A percentile compares a stretch with the other conserved stretches of the same genome.
phyloP scores from a whole-genome alignment of 208 protist species.

The Herpetomonas samuelpessoai region DNA sequence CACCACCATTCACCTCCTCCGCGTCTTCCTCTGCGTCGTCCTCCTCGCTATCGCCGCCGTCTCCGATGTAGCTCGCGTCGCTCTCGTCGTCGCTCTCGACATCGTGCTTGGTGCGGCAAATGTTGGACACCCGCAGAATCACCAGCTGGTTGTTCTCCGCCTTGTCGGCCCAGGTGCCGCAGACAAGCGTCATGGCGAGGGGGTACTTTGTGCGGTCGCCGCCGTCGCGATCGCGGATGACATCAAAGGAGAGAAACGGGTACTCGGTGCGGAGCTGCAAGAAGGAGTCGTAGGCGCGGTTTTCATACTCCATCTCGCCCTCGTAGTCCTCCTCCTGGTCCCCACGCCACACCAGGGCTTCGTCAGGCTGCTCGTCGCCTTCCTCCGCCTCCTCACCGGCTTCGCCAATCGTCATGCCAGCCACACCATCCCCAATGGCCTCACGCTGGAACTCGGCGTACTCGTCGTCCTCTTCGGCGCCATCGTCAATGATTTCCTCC shows the following conservation, averaged over 20 bases:
- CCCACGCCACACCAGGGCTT: constrained; percentile 25
- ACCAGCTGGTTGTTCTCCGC: constrained; percentile 92
- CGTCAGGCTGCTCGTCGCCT: constrained; percentile 21
- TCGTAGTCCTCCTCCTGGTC: constrained; percentile 24
- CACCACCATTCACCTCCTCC: constrained; percentile 80
- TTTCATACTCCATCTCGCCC: constrained; percentile 68
- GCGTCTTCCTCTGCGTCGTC: constrained; percentile 77
- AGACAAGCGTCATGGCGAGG: constrained; percentile 90
- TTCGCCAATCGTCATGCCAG: constrained; percentile 46
- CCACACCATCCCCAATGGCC: constrained; percentile 11
- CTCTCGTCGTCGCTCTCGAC: constrained; percentile 89
- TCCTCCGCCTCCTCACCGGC: constrained; percentile 24
- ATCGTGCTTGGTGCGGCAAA: constrained; percentile 94
- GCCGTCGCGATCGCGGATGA: constrained; percentile 62
- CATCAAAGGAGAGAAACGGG: constrained; percentile 86
- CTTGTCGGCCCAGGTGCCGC: constrained; percentile 95
- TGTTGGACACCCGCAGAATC: constrained; percentile 90
- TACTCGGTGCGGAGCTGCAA: constrained; percentile 89
- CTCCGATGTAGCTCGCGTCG: constrained; percentile 84
- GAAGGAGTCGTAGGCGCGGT: constrained; percentile 90
- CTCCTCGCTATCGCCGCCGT: constrained; percentile 51
- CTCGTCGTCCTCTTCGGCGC: constrained; percentile 76
- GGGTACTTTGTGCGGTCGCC: constrained; percentile 85
- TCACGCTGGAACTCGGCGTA: constrained; percentile 82
- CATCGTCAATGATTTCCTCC: constrained; percentile 48